Evolutionary conservation across 2,329 filamentous ascomycete species (phyloP), one percentile per base, ranked within the genome.

Genomic region (Lasiodiplodia hormozganensis): DNA sequence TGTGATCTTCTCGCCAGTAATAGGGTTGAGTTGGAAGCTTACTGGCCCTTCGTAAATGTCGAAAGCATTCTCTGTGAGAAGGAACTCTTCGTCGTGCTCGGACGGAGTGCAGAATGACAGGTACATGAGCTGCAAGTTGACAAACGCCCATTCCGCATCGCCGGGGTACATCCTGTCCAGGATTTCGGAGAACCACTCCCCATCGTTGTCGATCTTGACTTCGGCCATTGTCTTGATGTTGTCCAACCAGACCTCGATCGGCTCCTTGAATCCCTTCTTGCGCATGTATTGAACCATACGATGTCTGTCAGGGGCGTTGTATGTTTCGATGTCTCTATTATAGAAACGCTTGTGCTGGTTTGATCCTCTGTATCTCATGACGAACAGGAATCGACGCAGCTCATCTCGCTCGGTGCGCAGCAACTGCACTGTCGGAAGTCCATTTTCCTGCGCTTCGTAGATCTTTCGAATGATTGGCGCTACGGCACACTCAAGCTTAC

Each of bases 321-420:
- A 85, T 0, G 70, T 72, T 2, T 80, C 73, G 60, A 80, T 75
- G 52, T 79, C 73, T 38, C 36, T 47, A 23, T 56, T 16, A 11
- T 31, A 65, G 72, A 78, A 84, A 0, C 80, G 76, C 16, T 67
- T 62, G 68, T 78, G 74, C 56, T 82, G 81, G 5, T 47, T 68
- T 1, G 72, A 73, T n/a, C 75, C 74, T 16, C 83, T 80, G 58
- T 84, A 85, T 68, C 82, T 82, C 72, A 84, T 77, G 3, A 85
- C 71, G 70, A 84, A 84, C 2, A 83, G 73, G 62, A 84, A 84
- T 66, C 83, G 84, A 56, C 83, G 80, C 11, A 85, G 43, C 1
- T 76, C 62, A 69, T 84, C 75, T 54, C 74, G 72, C 23, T 82
- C 76, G 0, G 60, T 38, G 5, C 81, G 75, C 1, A 71, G 75